A percentile compares a stretch with the other conserved stretches of the same genome.
These are phyloP conservation scores for Trichoderma sp. DNA, from an alignment of 2,329 filamentous ascomycete genomes.

Conservation along the genomic window DNA sequence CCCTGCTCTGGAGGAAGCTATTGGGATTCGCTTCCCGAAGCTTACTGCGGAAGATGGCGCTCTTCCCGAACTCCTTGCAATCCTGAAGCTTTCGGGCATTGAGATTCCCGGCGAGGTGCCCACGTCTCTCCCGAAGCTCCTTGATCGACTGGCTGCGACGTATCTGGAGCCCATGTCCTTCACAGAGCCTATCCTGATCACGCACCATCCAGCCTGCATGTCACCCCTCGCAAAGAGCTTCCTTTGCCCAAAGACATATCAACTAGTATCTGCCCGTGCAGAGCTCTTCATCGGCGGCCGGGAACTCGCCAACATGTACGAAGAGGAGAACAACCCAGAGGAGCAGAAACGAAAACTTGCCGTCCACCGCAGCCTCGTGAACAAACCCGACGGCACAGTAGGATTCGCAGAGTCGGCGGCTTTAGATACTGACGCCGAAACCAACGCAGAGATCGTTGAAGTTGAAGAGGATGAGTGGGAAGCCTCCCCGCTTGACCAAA, in stretches of 20 bases:
- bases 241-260: conserved; percentile 64
- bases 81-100: conserved; percentile 58
- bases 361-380: conserved; percentile 47
- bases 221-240: conserved; percentile 91
- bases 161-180: conserved; percentile 79
- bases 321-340: conserved; percentile 93
- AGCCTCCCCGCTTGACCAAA: conserved; percentile 65
- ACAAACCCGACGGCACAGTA: conserved; percentile 36
- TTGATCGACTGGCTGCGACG: conserved; percentile 75
- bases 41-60: conserved; percentile 56
- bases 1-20: conserved; percentile 69
- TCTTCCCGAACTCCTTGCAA: conserved; percentile 54
- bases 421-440: conserved; percentile 16
- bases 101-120: conserved; percentile 66
- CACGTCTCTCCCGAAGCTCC: conserved; percentile 64
- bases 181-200: conserved; percentile 76
- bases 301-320: conserved; percentile 95
- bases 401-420: conserved; percentile 45
- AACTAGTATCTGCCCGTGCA: conserved; percentile 76
- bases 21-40: conserved; percentile 67
- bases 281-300: conserved; percentile 80
- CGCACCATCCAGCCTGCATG: conserved; percentile 85
- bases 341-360: conserved; percentile 83
- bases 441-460: conserved; percentile 13
- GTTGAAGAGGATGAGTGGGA: conserved; percentile 46